phyloP scores from a whole-genome alignment of 306 rosid genomes.

The Potentilla sterilis region DNA sequence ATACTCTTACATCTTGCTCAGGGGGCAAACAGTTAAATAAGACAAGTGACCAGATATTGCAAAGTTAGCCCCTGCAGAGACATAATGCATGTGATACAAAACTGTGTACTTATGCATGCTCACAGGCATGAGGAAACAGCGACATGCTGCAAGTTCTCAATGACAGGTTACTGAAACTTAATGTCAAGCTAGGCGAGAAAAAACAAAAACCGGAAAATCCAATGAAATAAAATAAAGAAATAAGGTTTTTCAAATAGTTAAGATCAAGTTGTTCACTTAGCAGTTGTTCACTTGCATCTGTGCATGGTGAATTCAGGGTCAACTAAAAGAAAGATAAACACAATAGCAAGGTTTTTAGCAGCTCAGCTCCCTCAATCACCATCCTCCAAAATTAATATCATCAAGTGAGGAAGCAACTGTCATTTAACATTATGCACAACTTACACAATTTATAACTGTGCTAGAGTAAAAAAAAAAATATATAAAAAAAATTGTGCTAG shows the following conservation, averaged over 20 bases:
- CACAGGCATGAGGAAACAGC: neutral
- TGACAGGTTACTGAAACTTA: neutral
- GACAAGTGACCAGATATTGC: slow-evolving; percentile 1
- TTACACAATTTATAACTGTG: neutral
- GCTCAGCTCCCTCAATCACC: neutral
- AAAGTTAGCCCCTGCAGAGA: neutral
- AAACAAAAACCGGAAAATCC: neutral
- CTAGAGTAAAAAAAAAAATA: too few species aligned
- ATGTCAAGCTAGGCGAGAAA: neutral
- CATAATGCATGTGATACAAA: neutral
- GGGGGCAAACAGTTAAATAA: neutral
- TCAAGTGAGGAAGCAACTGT: neutral
- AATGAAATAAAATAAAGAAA: neutral
- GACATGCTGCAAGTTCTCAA: neutral
- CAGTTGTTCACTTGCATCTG: neutral
- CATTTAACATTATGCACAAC: neutral
- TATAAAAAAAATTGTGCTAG: too few species aligned
- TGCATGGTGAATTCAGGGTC: neutral
- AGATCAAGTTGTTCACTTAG: neutral
- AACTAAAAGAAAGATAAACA: neutral
- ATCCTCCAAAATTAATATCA: neutral
- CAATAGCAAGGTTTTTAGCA: neutral
- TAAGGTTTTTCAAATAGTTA: neutral
- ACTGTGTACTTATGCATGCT: neutral
- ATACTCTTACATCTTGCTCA: neutral